Conservation (phyloP, 108 stramenopile genomes). For the Pseudonitzschia multiseries region DNA sequence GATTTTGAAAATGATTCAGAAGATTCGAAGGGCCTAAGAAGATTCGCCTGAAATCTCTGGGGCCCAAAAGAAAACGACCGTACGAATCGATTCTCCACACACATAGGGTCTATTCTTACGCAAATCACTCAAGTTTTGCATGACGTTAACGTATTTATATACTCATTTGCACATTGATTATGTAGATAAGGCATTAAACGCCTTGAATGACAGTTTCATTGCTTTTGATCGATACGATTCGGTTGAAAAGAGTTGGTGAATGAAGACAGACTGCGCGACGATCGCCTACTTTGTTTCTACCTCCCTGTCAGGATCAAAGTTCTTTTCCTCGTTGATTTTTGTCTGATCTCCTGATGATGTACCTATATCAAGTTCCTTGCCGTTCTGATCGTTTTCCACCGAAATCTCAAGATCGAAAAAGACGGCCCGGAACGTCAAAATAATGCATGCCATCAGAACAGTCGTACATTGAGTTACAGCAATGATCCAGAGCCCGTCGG, state of each 20-base stretch:
- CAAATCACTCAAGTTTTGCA: too few species aligned
- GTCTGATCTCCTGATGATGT: neutral
- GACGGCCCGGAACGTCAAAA: constrained; percentile 15
- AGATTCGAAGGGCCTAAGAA: neutral
- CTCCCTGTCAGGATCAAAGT: neutral
- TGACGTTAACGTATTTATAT: too few species aligned
- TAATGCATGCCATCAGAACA: constrained; percentile 16
- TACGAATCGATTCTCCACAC: too few species aligned
- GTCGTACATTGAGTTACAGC: constrained; percentile 17
- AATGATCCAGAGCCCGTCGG: constrained; percentile 14
- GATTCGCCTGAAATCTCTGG: neutral
- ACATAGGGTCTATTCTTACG: too few species aligned
- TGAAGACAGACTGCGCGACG: too few species aligned
- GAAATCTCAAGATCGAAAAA: constrained; percentile 10
- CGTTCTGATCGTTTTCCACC: neutral
- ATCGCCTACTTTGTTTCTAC: neutral
- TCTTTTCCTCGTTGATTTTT: constrained; percentile 2
- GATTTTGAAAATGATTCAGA: neutral
- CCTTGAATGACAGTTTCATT: too few species aligned
- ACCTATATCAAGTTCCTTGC: neutral
- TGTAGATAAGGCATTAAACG: too few species aligned
- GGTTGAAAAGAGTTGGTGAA: too few species aligned
- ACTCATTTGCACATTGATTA: too few species aligned
- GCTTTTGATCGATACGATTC: too few species aligned
- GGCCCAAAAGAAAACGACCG: neutral